These are phyloP conservation scores for Solanum peruvianum DNA, from an alignment of 257 asterid genomes.

Conservation along the genomic window DNA sequence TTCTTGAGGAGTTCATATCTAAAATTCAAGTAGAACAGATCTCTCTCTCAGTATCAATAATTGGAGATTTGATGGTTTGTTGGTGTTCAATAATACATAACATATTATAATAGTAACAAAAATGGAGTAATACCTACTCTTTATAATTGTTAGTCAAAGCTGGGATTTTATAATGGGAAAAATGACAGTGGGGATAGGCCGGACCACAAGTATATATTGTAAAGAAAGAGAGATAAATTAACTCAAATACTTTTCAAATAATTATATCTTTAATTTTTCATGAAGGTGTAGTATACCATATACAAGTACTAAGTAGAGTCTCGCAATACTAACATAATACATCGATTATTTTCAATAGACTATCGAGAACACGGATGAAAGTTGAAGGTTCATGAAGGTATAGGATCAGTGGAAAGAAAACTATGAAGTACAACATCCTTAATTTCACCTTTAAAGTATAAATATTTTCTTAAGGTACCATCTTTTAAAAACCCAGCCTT, in stretches of 20 bases:
- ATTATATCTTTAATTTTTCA: too few species aligned
- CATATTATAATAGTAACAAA: not conserved
- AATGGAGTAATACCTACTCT: not conserved
- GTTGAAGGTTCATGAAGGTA: not conserved
- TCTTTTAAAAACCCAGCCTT: constrained; percentile 35
- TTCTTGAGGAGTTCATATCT: constrained; percentile 21
- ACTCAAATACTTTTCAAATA: too few species aligned
- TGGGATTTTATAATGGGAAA: not conserved
- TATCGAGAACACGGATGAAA: too few species aligned
- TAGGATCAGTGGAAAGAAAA: constrained; percentile 12
- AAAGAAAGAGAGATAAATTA: not conserved
- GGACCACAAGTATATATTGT: not conserved
- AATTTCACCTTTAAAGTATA: constrained; percentile 22
- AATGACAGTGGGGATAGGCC: not conserved
- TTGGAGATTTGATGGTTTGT: not conserved
- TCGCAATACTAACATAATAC: too few species aligned
- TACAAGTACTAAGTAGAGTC: not conserved
- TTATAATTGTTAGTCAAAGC: not conserved
- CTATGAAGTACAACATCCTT: constrained; percentile 27
- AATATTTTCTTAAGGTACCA: constrained; percentile 31
- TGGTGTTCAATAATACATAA: not conserved
- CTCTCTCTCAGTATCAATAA: not conserved
- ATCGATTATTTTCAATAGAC: too few species aligned
- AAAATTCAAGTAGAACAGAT: not conserved
- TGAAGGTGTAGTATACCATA: too few species aligned